These are phyloP conservation scores for Pythium coloratum DNA, from an alignment of 352 stramenopile species.

Conservation along the genomic window DNA sequence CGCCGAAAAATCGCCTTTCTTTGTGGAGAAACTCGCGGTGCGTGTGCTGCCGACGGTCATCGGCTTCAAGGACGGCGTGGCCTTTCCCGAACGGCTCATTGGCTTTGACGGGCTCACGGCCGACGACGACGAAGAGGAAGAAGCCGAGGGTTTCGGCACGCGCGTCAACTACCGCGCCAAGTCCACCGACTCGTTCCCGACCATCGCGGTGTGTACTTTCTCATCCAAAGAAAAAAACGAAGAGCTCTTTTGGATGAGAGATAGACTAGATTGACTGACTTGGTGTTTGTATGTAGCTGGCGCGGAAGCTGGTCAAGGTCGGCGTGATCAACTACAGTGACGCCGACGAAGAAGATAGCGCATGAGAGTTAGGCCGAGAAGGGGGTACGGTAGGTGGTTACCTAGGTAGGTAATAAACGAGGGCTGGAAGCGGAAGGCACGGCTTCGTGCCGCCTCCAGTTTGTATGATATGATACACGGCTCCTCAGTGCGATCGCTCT, in stretches of 20 bases:
- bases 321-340: slow-evolving; percentile 52
- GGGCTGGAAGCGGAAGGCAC: too few species aligned
- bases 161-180: slow-evolving; percentile 41
- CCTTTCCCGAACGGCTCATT: slow-evolving; percentile 84
- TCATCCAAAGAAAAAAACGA: too few species aligned
- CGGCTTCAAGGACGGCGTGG: slow-evolving; percentile 92
- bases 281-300: slow-evolving; percentile 43
- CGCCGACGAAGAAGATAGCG: slow-evolving; percentile 34
- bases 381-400: too few species aligned
- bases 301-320: slow-evolving; percentile 56
- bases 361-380: neutral
- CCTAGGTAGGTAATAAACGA: neutral
- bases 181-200: slow-evolving; percentile 61
- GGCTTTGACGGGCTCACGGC: slow-evolving; percentile 94
- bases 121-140: slow-evolving; percentile 57
- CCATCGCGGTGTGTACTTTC: slow-evolving; percentile 40
- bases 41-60: slow-evolving; percentile 94
- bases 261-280: neutral
- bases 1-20: slow-evolving; percentile 94
- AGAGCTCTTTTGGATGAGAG: neutral
- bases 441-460: neutral
- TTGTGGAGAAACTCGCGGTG: slow-evolving; percentile 93
- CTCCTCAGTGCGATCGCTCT: neutral
- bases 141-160: slow-evolving; percentile 40
- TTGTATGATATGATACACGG: slow-evolving; percentile 4